Conservation (phyloP, 2,329 filamentous ascomycete species). For the Lachnellula occidentalis region DNA sequence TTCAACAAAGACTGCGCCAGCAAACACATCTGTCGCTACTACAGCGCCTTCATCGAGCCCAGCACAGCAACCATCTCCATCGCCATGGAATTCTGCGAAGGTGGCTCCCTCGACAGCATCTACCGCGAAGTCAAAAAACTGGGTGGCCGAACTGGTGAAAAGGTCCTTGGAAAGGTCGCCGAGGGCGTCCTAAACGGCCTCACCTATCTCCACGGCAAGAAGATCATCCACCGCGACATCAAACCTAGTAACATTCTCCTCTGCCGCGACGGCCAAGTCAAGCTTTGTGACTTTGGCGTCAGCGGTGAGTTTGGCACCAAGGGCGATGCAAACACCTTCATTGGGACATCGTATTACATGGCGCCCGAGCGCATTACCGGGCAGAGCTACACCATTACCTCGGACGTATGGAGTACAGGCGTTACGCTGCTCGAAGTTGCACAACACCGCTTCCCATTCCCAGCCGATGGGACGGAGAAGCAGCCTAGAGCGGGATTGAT, state of each 20-base stretch:
- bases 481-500: slow-evolving; percentile 89
- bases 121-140: slow-evolving; percentile 97
- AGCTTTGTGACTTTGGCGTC: slow-evolving; percentile 97
- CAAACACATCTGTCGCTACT: slow-evolving; percentile 94
- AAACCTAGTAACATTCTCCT: slow-evolving; percentile 97
- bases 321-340: slow-evolving; percentile 97
- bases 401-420: slow-evolving; percentile 95
- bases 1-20: slow-evolving; percentile 98
- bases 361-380: slow-evolving; percentile 96
- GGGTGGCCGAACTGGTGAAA: slow-evolving; percentile 90
- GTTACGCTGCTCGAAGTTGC: slow-evolving; percentile 98
- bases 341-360: slow-evolving; percentile 99
- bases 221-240: slow-evolving; percentile 98
- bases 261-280: slow-evolving; percentile 87
- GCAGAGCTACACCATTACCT: slow-evolving; percentile 96
- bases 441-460: slow-evolving; percentile 97
- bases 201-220: slow-evolving; percentile 89
- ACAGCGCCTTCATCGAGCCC: slow-evolving; percentile 93
- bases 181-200: slow-evolving; percentile 91
- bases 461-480: slow-evolving; percentile 92
- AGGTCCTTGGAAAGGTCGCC: slow-evolving; percentile 92
- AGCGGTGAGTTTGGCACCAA: slow-evolving; percentile 98
- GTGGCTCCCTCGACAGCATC: slow-evolving; percentile 90
- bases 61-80: slow-evolving; percentile 97
- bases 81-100: slow-evolving; percentile 98